Conservation (phyloP, 2,329 filamentous ascomycete genomes). For the Dryadomyces quercus-mongolicae region DNA sequence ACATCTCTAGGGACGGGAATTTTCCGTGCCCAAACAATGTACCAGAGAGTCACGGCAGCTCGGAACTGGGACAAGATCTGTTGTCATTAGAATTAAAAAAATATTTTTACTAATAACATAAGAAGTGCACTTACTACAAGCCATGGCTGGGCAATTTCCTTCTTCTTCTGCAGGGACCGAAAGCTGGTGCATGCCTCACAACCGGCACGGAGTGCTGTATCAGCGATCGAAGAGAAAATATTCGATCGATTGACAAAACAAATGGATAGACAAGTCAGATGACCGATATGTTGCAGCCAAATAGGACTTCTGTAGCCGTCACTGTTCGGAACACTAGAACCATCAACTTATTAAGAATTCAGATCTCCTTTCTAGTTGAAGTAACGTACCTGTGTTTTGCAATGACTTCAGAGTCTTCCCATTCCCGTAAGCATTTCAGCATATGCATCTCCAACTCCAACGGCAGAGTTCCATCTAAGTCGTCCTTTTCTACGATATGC, state of each 20-base stretch:
- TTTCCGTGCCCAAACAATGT: conserved; percentile 5
- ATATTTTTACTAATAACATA: neutral
- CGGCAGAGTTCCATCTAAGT: neutral
- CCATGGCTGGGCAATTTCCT: conserved; percentile 5
- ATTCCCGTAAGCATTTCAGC: neutral
- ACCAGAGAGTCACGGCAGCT: conserved; percentile 6
- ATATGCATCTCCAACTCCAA: conserved; percentile 3
- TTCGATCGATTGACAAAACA: neutral
- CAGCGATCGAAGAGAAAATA: neutral
- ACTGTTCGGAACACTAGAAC: conserved; percentile 1
- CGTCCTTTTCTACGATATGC: conserved; percentile 1
- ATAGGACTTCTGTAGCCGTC: conserved; percentile 5
- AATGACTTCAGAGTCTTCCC: conserved; percentile 4
- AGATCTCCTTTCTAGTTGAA: too few species aligned
- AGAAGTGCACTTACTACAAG: conserved; percentile 1
- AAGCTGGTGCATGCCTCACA: conserved; percentile 2
- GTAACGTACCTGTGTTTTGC: conserved; percentile 1
- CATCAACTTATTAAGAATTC: neutral
- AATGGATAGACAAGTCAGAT: conserved; percentile 4
- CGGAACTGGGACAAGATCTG: conserved; percentile 5
- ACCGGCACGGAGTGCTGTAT: neutral
- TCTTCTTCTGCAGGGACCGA: conserved; percentile 4
- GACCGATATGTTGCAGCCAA: conserved; percentile 7
- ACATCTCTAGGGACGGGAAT: conserved; percentile 2
- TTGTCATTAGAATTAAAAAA: neutral